These are phyloP conservation scores for Chaetomium olivaceum DNA, from an alignment of 2,329 filamentous ascomycete species.

Conservation along the genomic window DNA sequence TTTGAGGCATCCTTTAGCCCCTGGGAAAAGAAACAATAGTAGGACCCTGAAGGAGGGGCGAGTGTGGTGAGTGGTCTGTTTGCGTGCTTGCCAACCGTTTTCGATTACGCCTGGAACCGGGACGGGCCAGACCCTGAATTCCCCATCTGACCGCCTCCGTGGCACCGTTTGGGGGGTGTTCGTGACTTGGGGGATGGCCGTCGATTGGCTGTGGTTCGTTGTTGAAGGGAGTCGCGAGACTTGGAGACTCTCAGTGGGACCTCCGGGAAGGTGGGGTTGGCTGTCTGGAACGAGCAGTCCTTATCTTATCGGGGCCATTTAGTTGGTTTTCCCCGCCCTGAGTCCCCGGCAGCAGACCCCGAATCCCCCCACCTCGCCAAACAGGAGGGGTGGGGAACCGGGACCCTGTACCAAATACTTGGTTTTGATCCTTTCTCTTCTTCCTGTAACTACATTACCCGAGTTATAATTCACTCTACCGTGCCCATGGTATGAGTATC, in stretches of 20 bases:
- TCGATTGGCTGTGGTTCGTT: slow-evolving; percentile 24
- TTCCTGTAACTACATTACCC: neutral
- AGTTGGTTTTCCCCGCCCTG: neutral
- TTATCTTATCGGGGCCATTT: slow-evolving; percentile 6
- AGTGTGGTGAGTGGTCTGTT: no score
- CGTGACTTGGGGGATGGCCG: slow-evolving; percentile 20
- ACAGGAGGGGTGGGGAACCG: neutral
- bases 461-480: no score
- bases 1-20: neutral
- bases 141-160: slow-evolving; percentile 22
- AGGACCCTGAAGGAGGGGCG: neutral
- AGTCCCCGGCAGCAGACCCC: neutral
- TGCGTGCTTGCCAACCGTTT: neutral
- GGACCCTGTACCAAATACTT: neutral
- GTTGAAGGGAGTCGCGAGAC: slow-evolving; percentile 6
- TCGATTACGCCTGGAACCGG: neutral
- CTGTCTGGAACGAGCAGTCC: neutral
- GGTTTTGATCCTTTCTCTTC: neutral
- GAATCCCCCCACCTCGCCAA: neutral
- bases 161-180: slow-evolving; percentile 20
- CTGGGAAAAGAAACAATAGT: neutral
- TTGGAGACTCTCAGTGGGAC: neutral
- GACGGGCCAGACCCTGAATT: slow-evolving; percentile 3
- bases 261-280: neutral
- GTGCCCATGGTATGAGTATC: no score